These are phyloP conservation scores for Mycosarcoma mackinlayi DNA, from an alignment of 1,284 basidiomycete species.

Conservation along the genomic window DNA sequence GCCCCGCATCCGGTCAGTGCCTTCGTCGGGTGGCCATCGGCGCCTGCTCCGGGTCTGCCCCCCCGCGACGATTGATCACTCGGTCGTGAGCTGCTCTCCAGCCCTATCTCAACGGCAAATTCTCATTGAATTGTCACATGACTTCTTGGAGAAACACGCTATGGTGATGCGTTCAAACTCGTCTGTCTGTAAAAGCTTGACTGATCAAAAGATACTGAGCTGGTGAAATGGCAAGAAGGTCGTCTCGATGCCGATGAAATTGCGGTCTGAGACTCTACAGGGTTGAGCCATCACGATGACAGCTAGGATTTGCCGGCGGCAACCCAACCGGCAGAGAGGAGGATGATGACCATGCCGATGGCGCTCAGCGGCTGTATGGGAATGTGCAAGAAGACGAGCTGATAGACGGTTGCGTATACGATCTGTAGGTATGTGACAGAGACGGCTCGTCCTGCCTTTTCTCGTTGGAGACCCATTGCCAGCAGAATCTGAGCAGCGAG, in stretches of 20 bases:
- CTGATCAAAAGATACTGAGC: too few species aligned
- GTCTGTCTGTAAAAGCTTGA: too few species aligned
- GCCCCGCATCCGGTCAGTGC: slow-evolving; percentile 45
- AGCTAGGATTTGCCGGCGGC: slow-evolving; percentile 32
- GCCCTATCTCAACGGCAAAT: too few species aligned
- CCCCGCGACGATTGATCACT: slow-evolving; percentile 11
- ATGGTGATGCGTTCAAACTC: too few species aligned
- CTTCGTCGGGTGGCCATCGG: slow-evolving; percentile 44
- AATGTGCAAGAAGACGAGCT: slow-evolving; percentile 46
- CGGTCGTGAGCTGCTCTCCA: neutral
- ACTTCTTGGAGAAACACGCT: too few species aligned
- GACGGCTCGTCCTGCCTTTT: slow-evolving; percentile 51
- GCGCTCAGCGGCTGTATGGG: slow-evolving; percentile 47
- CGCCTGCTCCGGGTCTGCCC: slow-evolving; percentile 10
- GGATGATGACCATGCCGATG: slow-evolving; percentile 47
- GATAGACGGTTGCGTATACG: slow-evolving; percentile 46
- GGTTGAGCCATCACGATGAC: too few species aligned
- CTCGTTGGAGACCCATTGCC: slow-evolving; percentile 52
- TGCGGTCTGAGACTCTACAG: neutral
- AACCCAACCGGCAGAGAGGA: slow-evolving; percentile 49
- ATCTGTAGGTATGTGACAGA: slow-evolving; percentile 48
- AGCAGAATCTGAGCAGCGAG: slow-evolving; percentile 51
- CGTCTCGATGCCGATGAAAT: too few species aligned
- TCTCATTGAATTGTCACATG: too few species aligned
- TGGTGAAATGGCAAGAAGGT: too few species aligned